Base-by-base conservation (phyloP, 495 filamentous ascomycete species). In the Aspergillus sclerotioniger region DNA sequence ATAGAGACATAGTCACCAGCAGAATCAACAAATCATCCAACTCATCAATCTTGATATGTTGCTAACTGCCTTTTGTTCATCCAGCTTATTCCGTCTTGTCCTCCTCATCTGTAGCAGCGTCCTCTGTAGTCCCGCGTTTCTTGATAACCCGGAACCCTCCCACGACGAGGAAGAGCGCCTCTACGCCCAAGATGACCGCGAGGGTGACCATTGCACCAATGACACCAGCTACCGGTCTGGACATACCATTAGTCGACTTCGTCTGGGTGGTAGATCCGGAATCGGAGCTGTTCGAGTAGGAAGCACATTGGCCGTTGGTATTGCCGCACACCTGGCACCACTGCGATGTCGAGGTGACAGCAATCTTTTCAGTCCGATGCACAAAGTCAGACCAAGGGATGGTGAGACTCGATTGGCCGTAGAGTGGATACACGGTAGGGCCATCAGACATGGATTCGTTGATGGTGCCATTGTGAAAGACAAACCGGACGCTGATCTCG, bases 191-290 rank as follows among this genome's bases (percentile, higher is more conserved):
- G 19, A 84, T 66, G 10, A 84, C 76, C 32, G 73, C 84, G 28
- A 87, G 63, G 3, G 84, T 84, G 2, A 87, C 81, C 68, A 85
- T 78, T 1, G 84, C 85, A 32, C 84, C 85, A 66, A 87, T 84
- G 8, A 86, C 82, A 53, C 84, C 84, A 3, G 72, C 82, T 58
- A 77, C 78, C 16, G 70, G 52, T 44, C 70, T 65, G 39, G 72
- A 72, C 15, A 79, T 66, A 20, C 73, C 71, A 16, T 67, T 53
- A 12, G 37, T 57, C 15, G 61, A 62, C 51, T 28, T 55, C 5
- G 59, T 59, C 8, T 41, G 21, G 4, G 65, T 49, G 28, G 25
- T 50, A 25, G 47, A 20, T 16, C 50, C 59, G 0, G 68, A 50
- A 29, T 43, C 48, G 17, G 63, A 59, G 7, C 53, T 45, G 3